Conservation (phyloP, 108 stramenopile species). For the Pseudonitzschia multistriata region DNA sequence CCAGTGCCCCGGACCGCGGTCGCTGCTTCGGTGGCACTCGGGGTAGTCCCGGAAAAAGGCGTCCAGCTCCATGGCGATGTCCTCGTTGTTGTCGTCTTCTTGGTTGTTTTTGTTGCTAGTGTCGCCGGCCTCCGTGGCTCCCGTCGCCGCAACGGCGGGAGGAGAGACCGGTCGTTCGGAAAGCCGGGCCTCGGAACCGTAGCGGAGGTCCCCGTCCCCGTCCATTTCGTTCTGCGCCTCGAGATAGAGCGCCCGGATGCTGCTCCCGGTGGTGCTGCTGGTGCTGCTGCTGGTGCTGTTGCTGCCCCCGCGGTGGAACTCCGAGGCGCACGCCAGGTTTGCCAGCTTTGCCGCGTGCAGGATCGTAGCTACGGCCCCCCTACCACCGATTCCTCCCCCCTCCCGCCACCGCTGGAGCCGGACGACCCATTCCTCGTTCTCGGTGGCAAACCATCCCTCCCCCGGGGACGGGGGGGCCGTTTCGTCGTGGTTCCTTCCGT, state of each 20-base stretch:
- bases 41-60: constrained; percentile 73
- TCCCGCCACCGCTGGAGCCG: not conserved
- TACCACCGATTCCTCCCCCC: not conserved
- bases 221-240: not conserved
- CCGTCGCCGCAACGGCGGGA: no score
- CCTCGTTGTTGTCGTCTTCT: not conserved
- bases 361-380: not conserved
- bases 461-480: no score
- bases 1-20: constrained; percentile 12
- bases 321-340: not conserved
- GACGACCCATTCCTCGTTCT: constrained; percentile 7
- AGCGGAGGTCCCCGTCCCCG: not conserved
- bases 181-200: no score
- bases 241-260: not conserved
- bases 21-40: constrained; percentile 51
- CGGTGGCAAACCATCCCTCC: not conserved
- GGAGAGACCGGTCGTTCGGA: no score
- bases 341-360: constrained; percentile 1
- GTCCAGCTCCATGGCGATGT: constrained; percentile 37
- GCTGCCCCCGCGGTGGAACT: not conserved
- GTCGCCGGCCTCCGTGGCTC: no score
- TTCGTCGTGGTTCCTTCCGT: no score
- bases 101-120: not conserved
- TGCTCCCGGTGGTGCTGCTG: not conserved
- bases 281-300: not conserved